phyloP scores from a whole-genome alignment of 2,329 filamentous ascomycete species.

The Tolypocladium amazonense region DNA sequence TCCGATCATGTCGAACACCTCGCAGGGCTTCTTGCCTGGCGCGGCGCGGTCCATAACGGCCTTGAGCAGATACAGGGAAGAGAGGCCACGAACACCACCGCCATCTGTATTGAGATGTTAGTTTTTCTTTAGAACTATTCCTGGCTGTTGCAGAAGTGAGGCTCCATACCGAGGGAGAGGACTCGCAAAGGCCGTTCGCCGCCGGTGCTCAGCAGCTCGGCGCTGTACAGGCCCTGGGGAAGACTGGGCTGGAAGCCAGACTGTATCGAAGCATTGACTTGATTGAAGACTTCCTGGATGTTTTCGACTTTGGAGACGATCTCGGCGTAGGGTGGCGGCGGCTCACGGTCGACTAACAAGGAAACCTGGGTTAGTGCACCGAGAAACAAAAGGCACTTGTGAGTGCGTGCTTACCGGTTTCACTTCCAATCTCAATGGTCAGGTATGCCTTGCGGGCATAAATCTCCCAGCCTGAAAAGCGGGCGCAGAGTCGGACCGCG shows the following conservation, averaged over 20 bases:
- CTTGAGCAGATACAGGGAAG: constrained; percentile 14
- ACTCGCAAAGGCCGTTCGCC: background rate
- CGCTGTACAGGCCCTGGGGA: background rate
- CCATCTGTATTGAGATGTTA: constrained; percentile 5
- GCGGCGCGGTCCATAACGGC: constrained; percentile 11
- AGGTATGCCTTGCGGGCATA: constrained; percentile 2
- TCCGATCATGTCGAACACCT: constrained; percentile 20
- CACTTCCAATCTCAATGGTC: constrained; percentile 1
- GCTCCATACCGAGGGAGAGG: background rate
- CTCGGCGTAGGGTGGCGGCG: background rate
- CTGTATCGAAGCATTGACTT: background rate
- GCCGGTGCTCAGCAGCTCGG: background rate
- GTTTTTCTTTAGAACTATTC: background rate
- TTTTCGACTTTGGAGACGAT: background rate
- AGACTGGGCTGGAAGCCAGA: background rate
- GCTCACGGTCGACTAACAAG: constrained; percentile 1
- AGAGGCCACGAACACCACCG: constrained; percentile 17
- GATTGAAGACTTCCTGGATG: background rate
- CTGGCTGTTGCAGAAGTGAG: background rate
- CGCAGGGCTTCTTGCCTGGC: constrained; percentile 10
- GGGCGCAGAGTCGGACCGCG: constrained; percentile 5
- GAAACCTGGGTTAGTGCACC: background rate
- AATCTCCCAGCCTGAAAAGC: constrained; percentile 2
- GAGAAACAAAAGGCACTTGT: background rate
- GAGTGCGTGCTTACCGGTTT: background rate